A percentile compares a stretch with the other conserved stretches of the same genome.
Conservation (phyloP, 2,329 filamentous ascomycete species). For the Coniochaeta sp. region DNA sequence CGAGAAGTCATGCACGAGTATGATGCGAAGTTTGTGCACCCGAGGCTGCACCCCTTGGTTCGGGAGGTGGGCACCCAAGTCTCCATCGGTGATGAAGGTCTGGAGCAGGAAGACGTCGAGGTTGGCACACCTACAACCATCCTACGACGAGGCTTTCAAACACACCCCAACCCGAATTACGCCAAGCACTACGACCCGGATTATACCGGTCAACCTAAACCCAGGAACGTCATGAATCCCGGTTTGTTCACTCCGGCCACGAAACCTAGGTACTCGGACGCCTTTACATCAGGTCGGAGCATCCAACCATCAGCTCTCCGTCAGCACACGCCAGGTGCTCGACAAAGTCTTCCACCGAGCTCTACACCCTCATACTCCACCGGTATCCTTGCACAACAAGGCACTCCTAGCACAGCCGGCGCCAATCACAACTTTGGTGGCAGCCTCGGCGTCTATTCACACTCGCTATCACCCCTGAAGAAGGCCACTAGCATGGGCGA, state of each 20-base stretch:
- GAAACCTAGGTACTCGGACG: conserved; percentile 23
- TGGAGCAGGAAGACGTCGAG: conserved; percentile 36
- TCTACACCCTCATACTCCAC: neutral
- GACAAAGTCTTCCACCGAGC: neutral
- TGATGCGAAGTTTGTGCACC: conserved; percentile 91
- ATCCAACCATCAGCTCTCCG: conserved; percentile 10
- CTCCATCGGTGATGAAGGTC: conserved; percentile 37
- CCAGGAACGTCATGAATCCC: conserved; percentile 30
- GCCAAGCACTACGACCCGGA: conserved; percentile 66
- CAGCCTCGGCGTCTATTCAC: conserved; percentile 71
- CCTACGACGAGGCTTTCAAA: conserved; percentile 70
- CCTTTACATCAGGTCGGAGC: conserved; percentile 16
- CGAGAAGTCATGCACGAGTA: conserved; percentile 94
- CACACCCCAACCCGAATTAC: conserved; percentile 79
- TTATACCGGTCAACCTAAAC: conserved; percentile 25
- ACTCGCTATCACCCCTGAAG: conserved; percentile 75
- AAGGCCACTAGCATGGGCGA: conserved; percentile 64
- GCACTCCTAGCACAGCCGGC: neutral
- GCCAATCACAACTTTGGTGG: conserved; percentile 48
- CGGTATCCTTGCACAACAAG: neutral
- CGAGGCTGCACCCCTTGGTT: conserved; percentile 74
- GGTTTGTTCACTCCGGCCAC: conserved; percentile 35
- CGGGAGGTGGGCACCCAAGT: conserved; percentile 75
- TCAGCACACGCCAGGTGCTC: neutral
- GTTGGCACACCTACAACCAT: conserved; percentile 50